A percentile compares a stretch with the other conserved stretches of the same genome.
Evolutionary conservation across 1,139 yeast species (phyloP).

Genomic region (Pichia kudriavzevii): DNA sequence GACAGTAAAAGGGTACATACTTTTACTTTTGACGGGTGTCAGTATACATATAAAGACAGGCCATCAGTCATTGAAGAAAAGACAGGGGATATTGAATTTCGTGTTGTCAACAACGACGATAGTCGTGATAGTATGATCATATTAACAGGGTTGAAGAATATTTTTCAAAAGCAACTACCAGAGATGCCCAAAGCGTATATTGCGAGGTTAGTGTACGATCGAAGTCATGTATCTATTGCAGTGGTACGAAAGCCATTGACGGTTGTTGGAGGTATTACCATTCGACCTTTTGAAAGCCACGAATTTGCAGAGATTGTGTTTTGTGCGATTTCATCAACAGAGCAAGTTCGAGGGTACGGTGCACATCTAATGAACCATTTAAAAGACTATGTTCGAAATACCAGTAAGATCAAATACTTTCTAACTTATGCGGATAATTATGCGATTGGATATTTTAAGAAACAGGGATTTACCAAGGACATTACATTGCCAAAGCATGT

Average conservation of each 20-base stretch:
- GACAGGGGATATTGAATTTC: slow-evolving; percentile 84
- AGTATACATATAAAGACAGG: slow-evolving; percentile 80
- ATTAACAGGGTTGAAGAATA: slow-evolving; percentile 88
- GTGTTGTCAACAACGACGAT: slow-evolving; percentile 94
- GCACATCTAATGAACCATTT: slow-evolving; percentile 97
- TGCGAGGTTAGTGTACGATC: slow-evolving; percentile 86
- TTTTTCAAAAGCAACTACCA: slow-evolving; percentile 94
- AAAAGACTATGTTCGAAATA: slow-evolving; percentile 88
- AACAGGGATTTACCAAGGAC: slow-evolving; percentile 96
- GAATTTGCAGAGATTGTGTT: slow-evolving; percentile 97
- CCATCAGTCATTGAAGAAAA: slow-evolving; percentile 91
- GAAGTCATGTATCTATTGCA: slow-evolving; percentile 92
- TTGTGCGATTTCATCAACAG: slow-evolving; percentile 95
- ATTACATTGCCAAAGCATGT: slow-evolving; percentile 73
- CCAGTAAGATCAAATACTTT: slow-evolving; percentile 80
- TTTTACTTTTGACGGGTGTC: slow-evolving; percentile 68
- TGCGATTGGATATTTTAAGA: slow-evolving; percentile 96
- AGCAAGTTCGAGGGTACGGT: slow-evolving; percentile 97
- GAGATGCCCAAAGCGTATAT: slow-evolving; percentile 98
- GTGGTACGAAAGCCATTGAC: slow-evolving; percentile 88
- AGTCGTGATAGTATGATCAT: slow-evolving; percentile 82
- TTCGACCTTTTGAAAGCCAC: slow-evolving; percentile 83
- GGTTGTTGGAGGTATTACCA: slow-evolving; percentile 97
- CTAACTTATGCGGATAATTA: slow-evolving; percentile 96
- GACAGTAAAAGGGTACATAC: slow-evolving; percentile 45